Base-by-base conservation (phyloP, 2,329 filamentous ascomycete genomes). In the Penicillium sp. region DNA sequence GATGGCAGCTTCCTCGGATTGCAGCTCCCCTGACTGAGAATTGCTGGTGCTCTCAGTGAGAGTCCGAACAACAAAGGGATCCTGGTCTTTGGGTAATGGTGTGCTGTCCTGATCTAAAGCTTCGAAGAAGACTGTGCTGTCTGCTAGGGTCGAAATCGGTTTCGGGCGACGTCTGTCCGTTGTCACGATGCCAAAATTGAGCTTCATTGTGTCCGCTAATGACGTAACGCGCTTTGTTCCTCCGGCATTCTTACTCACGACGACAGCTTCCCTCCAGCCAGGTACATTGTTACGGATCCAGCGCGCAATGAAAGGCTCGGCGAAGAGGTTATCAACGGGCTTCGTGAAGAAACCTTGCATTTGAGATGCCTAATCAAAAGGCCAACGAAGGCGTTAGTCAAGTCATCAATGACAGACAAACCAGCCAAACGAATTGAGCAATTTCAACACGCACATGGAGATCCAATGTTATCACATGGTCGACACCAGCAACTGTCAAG, bases 261-360 rank as follows among this genome's bases (percentile, higher is more conserved):
- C 93, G 7, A 99, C 95, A 9, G 92, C 93, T 69, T 97, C 76
- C 65, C 85, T 88, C 95, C 95, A 99, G 67, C 91, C 88, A 15
- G 87, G 84, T 45, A 99, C 90, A 74, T 97, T 95, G 76, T 90
- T 88, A 64, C 90, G 90, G 71, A 99, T 96, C 95, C 95, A 99
- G 70, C 92, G 91, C 58, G 94, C 93, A 72, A 99, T 92, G 66
- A 98, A 86, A 17, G 95, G 94, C 77, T 99, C 95, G 56, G 95
- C 95, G 71, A 97, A 92, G 57, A 99, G 88, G 74, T 99, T 98
- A 79, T 99, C 95, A 63, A 99, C 94, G 0, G 95, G 95, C 70
- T 94, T 97, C 74, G 91, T 91, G 85, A 99, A 99, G 82, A 99
- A 99, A 62, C 95, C 95, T 81, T 99, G 95, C 92, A 98, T 98